These are phyloP conservation scores for Paramecium biaurelia DNA, from an alignment of 73 alveolate genomes.

Conservation along the genomic window DNA sequence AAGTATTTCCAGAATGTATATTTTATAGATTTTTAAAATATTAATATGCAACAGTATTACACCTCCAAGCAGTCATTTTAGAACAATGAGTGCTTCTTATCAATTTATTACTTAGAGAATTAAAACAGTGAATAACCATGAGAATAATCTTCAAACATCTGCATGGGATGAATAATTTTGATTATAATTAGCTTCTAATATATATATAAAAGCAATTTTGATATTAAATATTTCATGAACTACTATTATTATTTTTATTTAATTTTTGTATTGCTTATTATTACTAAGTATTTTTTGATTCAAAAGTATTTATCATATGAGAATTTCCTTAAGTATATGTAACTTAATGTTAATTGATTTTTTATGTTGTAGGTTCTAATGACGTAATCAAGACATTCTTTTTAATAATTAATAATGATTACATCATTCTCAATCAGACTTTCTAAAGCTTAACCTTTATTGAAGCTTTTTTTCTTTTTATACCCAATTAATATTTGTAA, in stretches of 20 bases:
- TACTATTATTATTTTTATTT: background rate
- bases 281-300: background rate
- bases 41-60: conserved; percentile 25
- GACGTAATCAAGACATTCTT: conserved; percentile 15
- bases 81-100: conserved; percentile 40
- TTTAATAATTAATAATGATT: background rate
- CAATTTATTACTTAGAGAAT: conserved; percentile 1
- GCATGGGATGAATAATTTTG: conserved; percentile 36
- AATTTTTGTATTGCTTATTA: background rate
- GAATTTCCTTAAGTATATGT: background rate
- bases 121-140: background rate
- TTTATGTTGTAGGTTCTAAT: background rate
- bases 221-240: background rate
- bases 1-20: background rate
- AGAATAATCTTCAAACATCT: background rate
- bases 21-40: conserved; percentile 2
- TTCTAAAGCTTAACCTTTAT: background rate
- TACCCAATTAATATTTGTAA: background rate
- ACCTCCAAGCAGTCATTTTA: conserved; percentile 43
- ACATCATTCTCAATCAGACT: background rate
- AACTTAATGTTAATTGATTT: background rate
- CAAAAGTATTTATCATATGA: conserved; percentile 7
- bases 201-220: background rate
- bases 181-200: background rate
- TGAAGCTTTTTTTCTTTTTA: background rate